Percentiles rank a stretch among this genome's conserved stretches.
Evolutionary conservation across 129 eudicot genomes (phyloP).

Genomic region (Flaveria linearis): DNA sequence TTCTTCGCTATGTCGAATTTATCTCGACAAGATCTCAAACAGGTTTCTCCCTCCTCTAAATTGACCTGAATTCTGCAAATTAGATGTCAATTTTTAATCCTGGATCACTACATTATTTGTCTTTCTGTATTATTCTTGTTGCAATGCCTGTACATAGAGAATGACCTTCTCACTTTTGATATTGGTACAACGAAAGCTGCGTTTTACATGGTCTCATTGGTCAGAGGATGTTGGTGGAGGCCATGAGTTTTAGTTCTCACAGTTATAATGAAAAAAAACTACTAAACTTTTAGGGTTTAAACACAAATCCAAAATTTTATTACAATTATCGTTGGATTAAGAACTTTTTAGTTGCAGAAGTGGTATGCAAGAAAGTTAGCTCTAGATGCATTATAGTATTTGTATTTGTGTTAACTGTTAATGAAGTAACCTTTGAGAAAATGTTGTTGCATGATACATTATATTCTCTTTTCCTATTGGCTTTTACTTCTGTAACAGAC

Average conservation of each 20-base stretch:
- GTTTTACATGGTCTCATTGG: not conserved
- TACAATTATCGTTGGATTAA: not conserved
- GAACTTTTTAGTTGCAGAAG: not conserved
- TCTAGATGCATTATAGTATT: not conserved
- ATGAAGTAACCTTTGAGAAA: not conserved
- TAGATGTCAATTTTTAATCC: not conserved
- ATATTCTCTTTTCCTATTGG: not conserved
- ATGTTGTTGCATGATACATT: not conserved
- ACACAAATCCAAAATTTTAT: not conserved
- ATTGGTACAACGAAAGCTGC: not conserved
- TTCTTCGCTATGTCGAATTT: conserved; percentile 75
- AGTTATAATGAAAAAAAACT: not conserved
- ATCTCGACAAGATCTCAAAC: conserved; percentile 80
- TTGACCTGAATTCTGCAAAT: not conserved
- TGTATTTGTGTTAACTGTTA: not conserved
- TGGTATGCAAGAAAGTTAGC: conserved; percentile 10
- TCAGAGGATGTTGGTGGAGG: not conserved
- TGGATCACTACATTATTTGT: too few relatives aligned
- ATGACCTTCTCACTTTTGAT: too few relatives aligned
- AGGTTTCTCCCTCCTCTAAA: conserved; percentile 42
- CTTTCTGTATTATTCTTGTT: too few relatives aligned
- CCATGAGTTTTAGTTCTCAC: not conserved
- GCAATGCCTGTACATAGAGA: too few relatives aligned
- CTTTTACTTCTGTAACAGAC: not conserved
- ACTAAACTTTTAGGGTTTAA: not conserved